Evolutionary conservation across 768 basidiomycete species (phyloP).

Genomic region (Rhodotorula babjevae): DNA sequence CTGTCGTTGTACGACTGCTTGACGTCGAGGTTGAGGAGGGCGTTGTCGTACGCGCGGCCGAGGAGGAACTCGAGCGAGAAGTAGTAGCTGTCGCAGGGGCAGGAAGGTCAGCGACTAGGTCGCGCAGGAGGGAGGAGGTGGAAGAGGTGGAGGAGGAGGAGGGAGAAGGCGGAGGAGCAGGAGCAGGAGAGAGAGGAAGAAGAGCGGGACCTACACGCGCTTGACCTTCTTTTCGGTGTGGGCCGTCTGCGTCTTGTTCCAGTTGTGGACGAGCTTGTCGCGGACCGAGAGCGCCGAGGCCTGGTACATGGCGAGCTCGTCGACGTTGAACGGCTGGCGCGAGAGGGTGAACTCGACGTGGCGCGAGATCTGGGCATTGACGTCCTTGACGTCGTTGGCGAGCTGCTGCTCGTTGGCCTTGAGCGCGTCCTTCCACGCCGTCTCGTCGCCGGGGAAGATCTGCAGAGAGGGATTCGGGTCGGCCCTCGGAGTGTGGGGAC

Average conservation of each 20-base stretch:
- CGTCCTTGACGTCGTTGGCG: slow-evolving; percentile 5
- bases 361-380: slow-evolving; percentile 22
- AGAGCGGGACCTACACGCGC: slow-evolving; percentile 35
- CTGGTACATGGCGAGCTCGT: slow-evolving; percentile 82
- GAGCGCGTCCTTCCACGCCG: slow-evolving; percentile 30
- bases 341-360: slow-evolving; percentile 64
- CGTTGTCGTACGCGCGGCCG: slow-evolving; percentile 44
- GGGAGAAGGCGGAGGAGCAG: too few relatives aligned
- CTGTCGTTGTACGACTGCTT: slow-evolving; percentile 69
- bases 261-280: slow-evolving; percentile 60
- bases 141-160: too few relatives aligned
- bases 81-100: slow-evolving; percentile 58
- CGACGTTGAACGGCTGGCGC: slow-evolving; percentile 82
- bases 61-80: slow-evolving; percentile 76
- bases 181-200: too few relatives aligned
- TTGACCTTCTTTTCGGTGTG: slow-evolving; percentile 48
- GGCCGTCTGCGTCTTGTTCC: slow-evolving; percentile 39
- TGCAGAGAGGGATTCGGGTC: not conserved
- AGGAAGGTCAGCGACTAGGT: too few relatives aligned
- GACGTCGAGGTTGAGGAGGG: slow-evolving; percentile 76
- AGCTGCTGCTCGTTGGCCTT: slow-evolving; percentile 11
- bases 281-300: slow-evolving; percentile 81
- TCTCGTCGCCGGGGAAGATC: slow-evolving; percentile 34
- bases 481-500: not conserved
- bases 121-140: too few relatives aligned